These are phyloP conservation scores for Gyrodon lividus DNA, from an alignment of 768 basidiomycete species.

Conservation along the genomic window DNA sequence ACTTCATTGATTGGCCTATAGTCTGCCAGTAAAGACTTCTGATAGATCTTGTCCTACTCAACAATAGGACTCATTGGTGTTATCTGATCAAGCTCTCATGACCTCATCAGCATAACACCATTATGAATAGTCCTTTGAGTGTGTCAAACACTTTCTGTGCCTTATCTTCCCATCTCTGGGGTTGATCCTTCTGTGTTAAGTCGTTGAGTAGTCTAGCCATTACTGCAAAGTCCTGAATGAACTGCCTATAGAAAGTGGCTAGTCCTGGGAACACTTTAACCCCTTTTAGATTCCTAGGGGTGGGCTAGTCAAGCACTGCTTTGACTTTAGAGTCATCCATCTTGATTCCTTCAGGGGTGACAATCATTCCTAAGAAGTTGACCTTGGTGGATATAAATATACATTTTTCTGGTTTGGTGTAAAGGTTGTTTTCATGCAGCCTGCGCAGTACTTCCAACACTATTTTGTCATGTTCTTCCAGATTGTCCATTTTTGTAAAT, in stretches of 20 bases:
- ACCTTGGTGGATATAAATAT: conserved; percentile 23
- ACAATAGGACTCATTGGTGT: too few relatives aligned
- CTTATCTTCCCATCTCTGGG: too few relatives aligned
- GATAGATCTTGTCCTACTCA: too few relatives aligned
- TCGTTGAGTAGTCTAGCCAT: conserved; percentile 26
- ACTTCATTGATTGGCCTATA: too few relatives aligned
- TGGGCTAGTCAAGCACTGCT: conserved; percentile 31
- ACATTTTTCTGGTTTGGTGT: conserved; percentile 39
- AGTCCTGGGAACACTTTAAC: conserved; percentile 30
- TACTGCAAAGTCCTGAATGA: conserved; percentile 28
- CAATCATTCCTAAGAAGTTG: conserved; percentile 33
- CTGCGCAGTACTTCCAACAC: conserved; percentile 24
- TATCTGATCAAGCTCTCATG: too few relatives aligned
- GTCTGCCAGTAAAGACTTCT: too few relatives aligned
- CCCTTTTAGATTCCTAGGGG: conserved; percentile 12
- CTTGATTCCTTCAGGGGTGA: conserved; percentile 13
- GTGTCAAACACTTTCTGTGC: conserved; percentile 27
- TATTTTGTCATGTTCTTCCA: conserved; percentile 14
- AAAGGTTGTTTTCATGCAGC: conserved; percentile 34
- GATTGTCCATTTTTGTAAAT: conserved; percentile 19
- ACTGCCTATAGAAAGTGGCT: conserved; percentile 31
- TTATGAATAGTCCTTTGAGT: conserved; percentile 31
- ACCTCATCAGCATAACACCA: too few relatives aligned
- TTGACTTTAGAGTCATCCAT: conserved; percentile 38
- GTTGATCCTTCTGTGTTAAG: conserved; percentile 33